Evolutionary conservation across 83 land plant genomes (phyloP), one percentile per base, ranked within the genome.

Genomic region (Isoetes engelmannii): DNA sequence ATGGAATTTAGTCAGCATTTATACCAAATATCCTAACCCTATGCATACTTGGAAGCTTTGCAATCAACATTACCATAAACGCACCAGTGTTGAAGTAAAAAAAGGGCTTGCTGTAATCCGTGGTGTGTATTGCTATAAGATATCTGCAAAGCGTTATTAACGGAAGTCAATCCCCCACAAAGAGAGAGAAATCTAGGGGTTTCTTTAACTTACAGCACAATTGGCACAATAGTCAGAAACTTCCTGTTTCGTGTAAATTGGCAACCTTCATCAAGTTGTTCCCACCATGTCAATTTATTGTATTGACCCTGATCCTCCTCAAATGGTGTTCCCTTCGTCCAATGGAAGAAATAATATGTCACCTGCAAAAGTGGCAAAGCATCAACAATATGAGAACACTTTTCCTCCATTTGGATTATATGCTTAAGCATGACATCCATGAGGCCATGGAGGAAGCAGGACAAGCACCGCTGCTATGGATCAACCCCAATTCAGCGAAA

Each of bases 21-120:
- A 64, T 64, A 9, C 67, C 67, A 44, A 64, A 41, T 8, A 64
- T 64, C 42, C 67, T 44, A 41, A 64, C 67, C 67, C 45, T 64
- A 47, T 64, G 67, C 67, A 64, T 64, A 47, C 45, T 13, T 37
- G 67, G 67, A 9, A 64, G 47, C 47, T 64, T 64, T 28, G 67
- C 67, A 44, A 64, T 64, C 15, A 64, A 9, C 7, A 64, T 44
- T 9, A 64, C 67, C 15, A 64, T 44, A 44, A 64, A 44, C 47
- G 67, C 67, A 10, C 41, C 45, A 8, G 67, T 64, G 47, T 64
- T 64, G 9, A 64, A 41, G 17, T 4, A 41, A 9, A 64, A 41
- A 9, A 45, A 41, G 3, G 67, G 67, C 47, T 64, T 64, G 47
- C 45, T 64, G 67, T 64, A 64, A 44, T 64, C 67, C 4, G 67